phyloP scores from a whole-genome alignment of 2,329 filamentous ascomycete genomes.

The Alternaria ethzedia region DNA sequence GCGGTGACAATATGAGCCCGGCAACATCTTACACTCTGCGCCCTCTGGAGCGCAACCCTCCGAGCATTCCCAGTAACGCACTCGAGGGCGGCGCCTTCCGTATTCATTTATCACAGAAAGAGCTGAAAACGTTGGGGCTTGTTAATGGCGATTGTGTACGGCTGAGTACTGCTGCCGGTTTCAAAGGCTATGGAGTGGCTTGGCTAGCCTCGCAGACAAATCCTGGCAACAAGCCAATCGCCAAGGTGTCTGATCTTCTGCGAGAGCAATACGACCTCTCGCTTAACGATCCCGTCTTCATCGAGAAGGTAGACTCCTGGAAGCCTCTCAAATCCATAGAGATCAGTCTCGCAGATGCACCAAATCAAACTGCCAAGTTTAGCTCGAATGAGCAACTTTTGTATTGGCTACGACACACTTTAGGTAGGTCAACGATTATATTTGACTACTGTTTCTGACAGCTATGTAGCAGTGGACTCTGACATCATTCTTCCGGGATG shows the following conservation, averaged over 20 bases:
- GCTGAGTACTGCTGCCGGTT: constrained; percentile 53
- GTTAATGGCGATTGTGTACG: constrained; percentile 65
- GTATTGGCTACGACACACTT: constrained; percentile 37
- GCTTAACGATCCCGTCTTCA: constrained; percentile 61
- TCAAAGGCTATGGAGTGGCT: constrained; percentile 64
- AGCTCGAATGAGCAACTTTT: constrained; percentile 35
- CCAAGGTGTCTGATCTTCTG: constrained; percentile 73
- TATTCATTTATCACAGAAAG: constrained; percentile 63
- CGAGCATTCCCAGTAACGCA: constrained; percentile 53
- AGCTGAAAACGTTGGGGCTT: constrained; percentile 62
- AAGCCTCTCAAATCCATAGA: constrained; percentile 40
- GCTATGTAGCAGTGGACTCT: constrained; percentile 58
- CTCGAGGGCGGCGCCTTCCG: constrained; percentile 65
- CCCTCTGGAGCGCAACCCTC: constrained; percentile 57
- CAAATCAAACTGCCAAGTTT: constrained; percentile 28
- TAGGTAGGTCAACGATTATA: constrained; percentile 33
- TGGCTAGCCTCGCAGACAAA: constrained; percentile 62
- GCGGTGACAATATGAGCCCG: constrained; percentile 24
- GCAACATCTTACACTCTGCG: constrained; percentile 58
- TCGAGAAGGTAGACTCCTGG: constrained; percentile 57
- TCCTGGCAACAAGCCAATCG: constrained; percentile 45
- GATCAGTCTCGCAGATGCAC: constrained; percentile 26
- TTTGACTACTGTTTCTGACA: constrained; percentile 11
- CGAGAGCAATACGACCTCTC: constrained; percentile 76
- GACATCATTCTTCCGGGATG: constrained; percentile 75